Percentiles rank a stretch among this genome's conserved stretches.
Conservation (phyloP, 495 filamentous ascomycete genomes). For the Neurospora pannonica region DNA sequence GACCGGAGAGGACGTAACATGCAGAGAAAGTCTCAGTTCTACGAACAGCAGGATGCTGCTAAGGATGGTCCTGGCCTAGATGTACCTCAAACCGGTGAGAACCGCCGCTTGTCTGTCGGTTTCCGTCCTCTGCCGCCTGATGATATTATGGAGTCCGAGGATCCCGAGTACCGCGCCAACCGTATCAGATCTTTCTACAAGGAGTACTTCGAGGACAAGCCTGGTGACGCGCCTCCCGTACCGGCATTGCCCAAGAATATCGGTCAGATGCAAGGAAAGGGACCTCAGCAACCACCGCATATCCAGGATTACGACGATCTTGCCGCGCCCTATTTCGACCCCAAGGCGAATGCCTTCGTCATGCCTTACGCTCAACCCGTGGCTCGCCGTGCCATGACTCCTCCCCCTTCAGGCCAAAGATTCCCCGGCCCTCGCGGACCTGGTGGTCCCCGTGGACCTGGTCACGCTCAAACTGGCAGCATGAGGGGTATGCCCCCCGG, state of each 20-base stretch:
- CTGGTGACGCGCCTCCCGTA: conserved; percentile 29
- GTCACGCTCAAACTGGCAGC: conserved; percentile 27
- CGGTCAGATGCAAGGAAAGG: not conserved
- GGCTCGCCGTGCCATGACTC: conserved; percentile 90
- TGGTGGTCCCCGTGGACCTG: conserved; percentile 15
- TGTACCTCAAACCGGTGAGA: conserved; percentile 49
- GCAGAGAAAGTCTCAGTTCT: conserved; percentile 28
- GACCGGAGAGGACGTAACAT: conserved; percentile 22
- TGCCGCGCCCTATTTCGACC: conserved; percentile 57
- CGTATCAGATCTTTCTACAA: conserved; percentile 98
- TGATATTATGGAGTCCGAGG: conserved; percentile 55
- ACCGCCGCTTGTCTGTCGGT: conserved; percentile 72
- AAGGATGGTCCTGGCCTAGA: conserved; percentile 31
- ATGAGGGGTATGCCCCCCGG: conserved; percentile 17
- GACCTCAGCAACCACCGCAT: not conserved
- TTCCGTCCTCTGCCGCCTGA: conserved; percentile 88
- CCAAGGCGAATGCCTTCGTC: conserved; percentile 61
- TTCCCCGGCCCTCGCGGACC: conserved; percentile 38
- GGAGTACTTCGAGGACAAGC: conserved; percentile 88
- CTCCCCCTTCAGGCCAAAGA: conserved; percentile 71
- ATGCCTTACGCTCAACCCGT: conserved; percentile 75
- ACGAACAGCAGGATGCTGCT: conserved; percentile 24
- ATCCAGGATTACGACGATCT: not conserved
- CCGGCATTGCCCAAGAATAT: conserved; percentile 50
- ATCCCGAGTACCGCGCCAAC: conserved; percentile 90